Base-by-base conservation (phyloP, 768 basidiomycete genomes). In the Boletus bicolor region DNA sequence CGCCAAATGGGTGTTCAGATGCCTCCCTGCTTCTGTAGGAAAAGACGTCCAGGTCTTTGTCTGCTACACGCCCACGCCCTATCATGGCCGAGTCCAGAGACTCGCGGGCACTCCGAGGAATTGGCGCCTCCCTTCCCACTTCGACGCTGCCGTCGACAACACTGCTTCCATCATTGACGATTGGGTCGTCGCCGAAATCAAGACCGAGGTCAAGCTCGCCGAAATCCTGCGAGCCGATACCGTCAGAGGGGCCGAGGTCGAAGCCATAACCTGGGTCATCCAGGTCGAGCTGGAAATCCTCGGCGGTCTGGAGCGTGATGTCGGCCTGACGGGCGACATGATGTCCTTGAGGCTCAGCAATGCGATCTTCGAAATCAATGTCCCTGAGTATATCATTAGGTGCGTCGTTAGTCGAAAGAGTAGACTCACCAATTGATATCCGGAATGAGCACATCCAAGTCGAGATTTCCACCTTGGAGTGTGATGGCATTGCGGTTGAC, bases 401-500 rank as follows among this genome's bases (percentile, higher is more conserved):
- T 51, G 44, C 4, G 43, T 45, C 32, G 39, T n/a, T 8, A 2
- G 28, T 4, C 24, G 9, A 15, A 58, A 28, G 49, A 44, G 26
- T 15, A 48, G 46, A 54, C 79, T 37, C 57, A 90, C 91, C 91
- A 93, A 64, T 91, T 86, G 43, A 89, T 78, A 62, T 93, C 89
- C 4, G 89, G 89, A 19, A 91, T 75, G 9, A 91, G 75, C 21
- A 92, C 77, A 60, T 94, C 91, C 35, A 94, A 77, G 64, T 93
- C 92, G 37, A 93, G 76, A 49, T 83, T 85, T 49, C 82, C 85
- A 1, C 82, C 82, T 66, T 90, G 85, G 35, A 95, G 79, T 1
- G 93, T 96, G 72, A 98, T 96, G 30, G 93, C 83, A 57, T 90
- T 91, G 66, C 87, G 85, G 69, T 86, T 87, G 37, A 92, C 93